A percentile compares a stretch with the other conserved stretches of the same genome.
phyloP scores from a whole-genome alignment of 441 rosid genomes.

The Adansonia rubrostipa region DNA sequence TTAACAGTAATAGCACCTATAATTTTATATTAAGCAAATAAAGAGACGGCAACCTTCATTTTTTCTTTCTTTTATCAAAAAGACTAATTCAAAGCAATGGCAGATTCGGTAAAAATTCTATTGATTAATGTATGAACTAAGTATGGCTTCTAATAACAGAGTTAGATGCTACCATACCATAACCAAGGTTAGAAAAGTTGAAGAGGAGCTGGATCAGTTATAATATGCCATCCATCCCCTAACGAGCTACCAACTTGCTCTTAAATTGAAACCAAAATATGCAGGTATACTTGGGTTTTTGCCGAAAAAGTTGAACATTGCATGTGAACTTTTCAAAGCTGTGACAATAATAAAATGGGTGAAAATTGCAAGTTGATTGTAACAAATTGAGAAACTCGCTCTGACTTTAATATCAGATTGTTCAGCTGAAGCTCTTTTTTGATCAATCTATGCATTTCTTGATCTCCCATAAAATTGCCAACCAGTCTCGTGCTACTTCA shows the following conservation, averaged over 20 bases:
- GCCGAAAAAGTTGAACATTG: neutral
- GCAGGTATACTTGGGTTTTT: neutral
- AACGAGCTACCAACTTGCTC: constrained; percentile 5
- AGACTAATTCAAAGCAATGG: neutral
- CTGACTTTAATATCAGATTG: neutral
- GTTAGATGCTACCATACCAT: neutral
- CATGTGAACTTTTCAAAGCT: constrained; percentile 3
- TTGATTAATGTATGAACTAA: neutral
- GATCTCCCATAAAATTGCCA: neutral
- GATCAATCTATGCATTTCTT: neutral
- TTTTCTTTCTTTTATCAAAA: too few relatives aligned
- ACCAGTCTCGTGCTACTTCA: too few relatives aligned
- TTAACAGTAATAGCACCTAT: neutral
- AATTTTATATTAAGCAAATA: neutral
- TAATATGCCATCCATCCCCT: neutral
- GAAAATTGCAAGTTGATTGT: neutral
- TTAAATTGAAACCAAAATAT: constrained; percentile 5
- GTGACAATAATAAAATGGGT: neutral
- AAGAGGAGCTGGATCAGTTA: neutral
- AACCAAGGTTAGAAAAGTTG: neutral
- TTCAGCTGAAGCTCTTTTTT: neutral
- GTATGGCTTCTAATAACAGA: neutral
- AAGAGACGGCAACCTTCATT: neutral
- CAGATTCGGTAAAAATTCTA: neutral
- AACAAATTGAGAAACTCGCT: neutral